These are phyloP conservation scores for Pichia sp. DNA, from an alignment of 1,139 yeast species.

Conservation along the genomic window DNA sequence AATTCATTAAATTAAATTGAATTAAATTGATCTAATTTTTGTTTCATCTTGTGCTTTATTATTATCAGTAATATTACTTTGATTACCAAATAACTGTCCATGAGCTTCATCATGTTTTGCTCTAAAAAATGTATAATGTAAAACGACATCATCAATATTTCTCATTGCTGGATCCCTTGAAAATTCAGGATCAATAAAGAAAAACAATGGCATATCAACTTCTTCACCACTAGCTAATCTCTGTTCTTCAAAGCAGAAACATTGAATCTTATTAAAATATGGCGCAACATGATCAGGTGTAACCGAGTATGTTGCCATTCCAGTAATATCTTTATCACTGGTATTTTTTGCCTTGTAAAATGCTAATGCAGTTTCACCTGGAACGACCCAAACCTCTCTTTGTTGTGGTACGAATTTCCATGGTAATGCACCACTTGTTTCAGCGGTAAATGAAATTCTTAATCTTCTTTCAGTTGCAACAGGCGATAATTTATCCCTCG, in stretches of 20 bases:
- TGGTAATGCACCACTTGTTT: conserved; percentile 84
- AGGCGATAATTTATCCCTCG: conserved; percentile 83
- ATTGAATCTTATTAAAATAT: conserved; percentile 92
- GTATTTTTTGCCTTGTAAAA: conserved; percentile 88
- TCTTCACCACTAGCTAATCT: conserved; percentile 92
- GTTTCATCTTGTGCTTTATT: too few species aligned
- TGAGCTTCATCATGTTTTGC: conserved; percentile 35
- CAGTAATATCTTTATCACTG: conserved; percentile 85
- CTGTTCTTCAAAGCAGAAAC: conserved; percentile 98
- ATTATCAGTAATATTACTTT: not conserved
- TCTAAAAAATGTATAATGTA: conserved; percentile 88
- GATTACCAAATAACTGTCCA: conserved; percentile 19
- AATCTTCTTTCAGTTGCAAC: conserved; percentile 82
- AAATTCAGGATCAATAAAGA: conserved; percentile 96
- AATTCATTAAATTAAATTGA: too few species aligned
- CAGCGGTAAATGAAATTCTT: conserved; percentile 81
- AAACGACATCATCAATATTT: conserved; percentile 80
- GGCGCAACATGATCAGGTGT: conserved; percentile 96
- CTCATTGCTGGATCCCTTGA: conserved; percentile 93
- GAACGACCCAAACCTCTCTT: conserved; percentile 85
- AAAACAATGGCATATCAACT: conserved; percentile 98
- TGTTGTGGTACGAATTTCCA: conserved; percentile 97
- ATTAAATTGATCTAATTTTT: too few species aligned
- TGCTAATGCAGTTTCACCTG: conserved; percentile 97
- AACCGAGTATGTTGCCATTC: conserved; percentile 97